These are phyloP conservation scores for Cladosporium halotolerans DNA, from an alignment of 2,329 filamentous ascomycete species.

Conservation along the genomic window DNA sequence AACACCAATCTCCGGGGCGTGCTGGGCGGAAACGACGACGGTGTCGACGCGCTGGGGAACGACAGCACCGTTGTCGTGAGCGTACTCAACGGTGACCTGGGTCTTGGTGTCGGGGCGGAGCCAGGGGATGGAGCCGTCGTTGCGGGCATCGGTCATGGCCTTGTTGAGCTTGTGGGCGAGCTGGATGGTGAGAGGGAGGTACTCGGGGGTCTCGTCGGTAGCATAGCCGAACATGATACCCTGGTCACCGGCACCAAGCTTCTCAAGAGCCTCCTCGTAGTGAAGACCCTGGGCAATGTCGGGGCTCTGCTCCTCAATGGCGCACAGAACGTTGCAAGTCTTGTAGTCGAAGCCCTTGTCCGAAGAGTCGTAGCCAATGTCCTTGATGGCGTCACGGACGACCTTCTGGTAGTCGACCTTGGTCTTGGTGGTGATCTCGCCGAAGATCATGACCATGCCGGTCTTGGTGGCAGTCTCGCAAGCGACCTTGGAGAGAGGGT, in stretches of 20 bases:
- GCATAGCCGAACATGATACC: constrained; percentile 99
- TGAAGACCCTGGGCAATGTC: constrained; percentile 99
- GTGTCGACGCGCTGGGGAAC: constrained; percentile 90
- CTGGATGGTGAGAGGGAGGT: constrained; percentile 87
- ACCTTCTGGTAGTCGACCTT: constrained; percentile 96
- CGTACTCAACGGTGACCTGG: constrained; percentile 98
- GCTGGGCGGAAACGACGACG: constrained; percentile 93
- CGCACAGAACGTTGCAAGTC: constrained; percentile 96
- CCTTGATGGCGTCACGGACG: constrained; percentile 90
- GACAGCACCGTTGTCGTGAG: constrained; percentile 90
- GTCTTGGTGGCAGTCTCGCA: constrained; percentile 99
- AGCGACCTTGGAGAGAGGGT: constrained; percentile 95
- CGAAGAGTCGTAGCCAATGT: constrained; percentile 96
- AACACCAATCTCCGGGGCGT: constrained; percentile 79
- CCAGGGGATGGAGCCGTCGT: constrained; percentile 84
- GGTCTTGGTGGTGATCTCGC: constrained; percentile 97
- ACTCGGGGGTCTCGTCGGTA: constrained; percentile 96
- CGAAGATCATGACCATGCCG: constrained; percentile 98
- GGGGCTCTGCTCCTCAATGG: constrained; percentile 98
- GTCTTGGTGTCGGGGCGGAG: constrained; percentile 99
- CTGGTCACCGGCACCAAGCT: constrained; percentile 97
- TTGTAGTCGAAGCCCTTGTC: constrained; percentile 99
- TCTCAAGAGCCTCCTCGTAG: constrained; percentile 94
- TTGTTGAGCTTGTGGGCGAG: constrained; percentile 96
- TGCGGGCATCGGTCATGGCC: constrained; percentile 85